Evolutionary conservation across 441 rosid genomes (phyloP).

Genomic region (Adansonia madagascariensis): DNA sequence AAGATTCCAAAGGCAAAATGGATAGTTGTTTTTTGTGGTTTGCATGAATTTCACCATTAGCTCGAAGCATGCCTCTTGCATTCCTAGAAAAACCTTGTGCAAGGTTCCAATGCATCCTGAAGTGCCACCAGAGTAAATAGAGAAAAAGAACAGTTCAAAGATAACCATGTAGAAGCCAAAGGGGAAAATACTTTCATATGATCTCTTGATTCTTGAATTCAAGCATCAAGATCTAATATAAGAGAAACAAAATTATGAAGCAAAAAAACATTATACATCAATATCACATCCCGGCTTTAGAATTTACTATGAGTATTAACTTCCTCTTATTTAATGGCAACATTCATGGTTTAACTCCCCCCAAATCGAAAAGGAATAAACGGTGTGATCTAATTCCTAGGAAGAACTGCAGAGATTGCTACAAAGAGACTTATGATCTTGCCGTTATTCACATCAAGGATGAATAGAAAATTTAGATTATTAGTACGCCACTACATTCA

Average conservation of each 20-base stretch:
- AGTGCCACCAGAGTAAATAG: background rate
- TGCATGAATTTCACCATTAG: slow-evolving; percentile 58
- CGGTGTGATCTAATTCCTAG: background rate
- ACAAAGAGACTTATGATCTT: background rate
- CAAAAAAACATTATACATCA: too few relatives aligned
- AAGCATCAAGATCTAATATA: background rate
- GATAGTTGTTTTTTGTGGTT: slow-evolving; percentile 51
- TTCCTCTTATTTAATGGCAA: background rate
- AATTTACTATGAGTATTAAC: background rate
- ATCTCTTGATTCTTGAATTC: background rate
- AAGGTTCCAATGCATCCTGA: slow-evolving; percentile 51
- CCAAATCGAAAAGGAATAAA: background rate
- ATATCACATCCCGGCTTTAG: background rate
- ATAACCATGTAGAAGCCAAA: background rate
- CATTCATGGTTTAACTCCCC: background rate
- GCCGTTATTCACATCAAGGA: background rate
- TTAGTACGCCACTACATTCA: background rate
- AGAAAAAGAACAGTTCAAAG: background rate
- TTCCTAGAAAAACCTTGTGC: slow-evolving; percentile 47
- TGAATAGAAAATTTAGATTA: background rate
- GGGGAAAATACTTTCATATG: background rate
- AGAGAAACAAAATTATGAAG: background rate
- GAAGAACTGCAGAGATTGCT: background rate
- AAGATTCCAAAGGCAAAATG: slow-evolving; percentile 57
- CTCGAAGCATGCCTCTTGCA: slow-evolving; percentile 49